These are phyloP conservation scores for Saururus chinensis DNA, from an alignment of 164 flowering plant genomes.

Conservation along the genomic window DNA sequence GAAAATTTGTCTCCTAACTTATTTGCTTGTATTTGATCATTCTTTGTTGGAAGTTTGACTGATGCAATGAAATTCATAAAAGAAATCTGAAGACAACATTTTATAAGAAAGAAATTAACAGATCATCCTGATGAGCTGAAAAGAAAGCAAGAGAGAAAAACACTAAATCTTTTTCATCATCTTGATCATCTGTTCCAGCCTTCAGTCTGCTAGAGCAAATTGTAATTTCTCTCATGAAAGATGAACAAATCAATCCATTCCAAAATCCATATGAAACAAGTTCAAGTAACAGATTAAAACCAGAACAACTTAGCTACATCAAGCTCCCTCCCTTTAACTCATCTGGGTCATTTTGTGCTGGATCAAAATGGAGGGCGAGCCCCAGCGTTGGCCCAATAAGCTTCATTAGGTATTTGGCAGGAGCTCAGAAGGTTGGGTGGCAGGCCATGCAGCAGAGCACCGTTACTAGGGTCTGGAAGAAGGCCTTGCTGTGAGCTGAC, in stretches of 20 bases:
- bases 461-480: conserved; percentile 30
- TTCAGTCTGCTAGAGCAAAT: background rate
- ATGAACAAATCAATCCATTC: no score
- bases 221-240: background rate
- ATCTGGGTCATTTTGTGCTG: background rate
- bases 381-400: conserved; percentile 41
- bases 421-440: conserved; percentile 57
- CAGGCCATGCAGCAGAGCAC: conserved; percentile 39
- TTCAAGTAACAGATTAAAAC: background rate
- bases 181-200: background rate
- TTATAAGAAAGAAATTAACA: conserved; percentile 12
- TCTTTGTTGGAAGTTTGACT: no score
- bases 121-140: background rate
- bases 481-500: conserved; percentile 23
- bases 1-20: no score
- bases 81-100: conserved; percentile 18
- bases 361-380: conserved; percentile 46
- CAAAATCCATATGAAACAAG: background rate
- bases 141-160: conserved; percentile 18
- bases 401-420: conserved; percentile 49
- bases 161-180: conserved; percentile 3
- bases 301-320: background rate
- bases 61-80: no score
- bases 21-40: no score
- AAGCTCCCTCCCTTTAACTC: background rate